Percentiles rank a stretch among this genome's conserved stretches.
phyloP scores from a whole-genome alignment of 2,329 filamentous ascomycete genomes.

The Apiospora kogelbergensis region DNA sequence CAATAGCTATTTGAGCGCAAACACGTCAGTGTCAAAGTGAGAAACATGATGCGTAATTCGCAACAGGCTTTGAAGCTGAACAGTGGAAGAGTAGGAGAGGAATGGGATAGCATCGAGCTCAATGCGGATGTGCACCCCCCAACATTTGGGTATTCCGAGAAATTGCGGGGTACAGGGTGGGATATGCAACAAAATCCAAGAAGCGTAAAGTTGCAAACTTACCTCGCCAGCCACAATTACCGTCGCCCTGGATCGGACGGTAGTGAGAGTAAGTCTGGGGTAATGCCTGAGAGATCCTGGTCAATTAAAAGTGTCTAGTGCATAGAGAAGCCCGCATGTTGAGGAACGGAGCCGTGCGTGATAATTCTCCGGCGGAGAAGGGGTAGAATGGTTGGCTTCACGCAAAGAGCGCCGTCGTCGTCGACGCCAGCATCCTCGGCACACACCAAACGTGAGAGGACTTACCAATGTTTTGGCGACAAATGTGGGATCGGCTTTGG shows the following conservation, averaged over 20 bases:
- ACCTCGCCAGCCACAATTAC: constrained; percentile 98
- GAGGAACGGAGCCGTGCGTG: not conserved
- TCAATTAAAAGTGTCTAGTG: not conserved
- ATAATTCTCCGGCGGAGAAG: not conserved
- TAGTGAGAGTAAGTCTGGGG: constrained; percentile 85
- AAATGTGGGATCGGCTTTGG: constrained; percentile 81
- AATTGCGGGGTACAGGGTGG: constrained; percentile 23
- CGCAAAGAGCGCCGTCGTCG: not conserved
- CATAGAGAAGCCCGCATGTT: not conserved
- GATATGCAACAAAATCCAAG: constrained; percentile 18
- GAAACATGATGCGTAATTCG: not conserved
- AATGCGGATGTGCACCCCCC: not conserved
- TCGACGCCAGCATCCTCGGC: not conserved
- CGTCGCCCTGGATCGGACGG: constrained; percentile 85
- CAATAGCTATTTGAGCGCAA: constrained; percentile 65
- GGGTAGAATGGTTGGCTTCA: not conserved
- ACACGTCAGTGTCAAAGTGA: constrained; percentile 14
- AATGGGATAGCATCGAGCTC: not conserved
- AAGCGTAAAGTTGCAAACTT: constrained; percentile 38
- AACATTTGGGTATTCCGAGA: not conserved
- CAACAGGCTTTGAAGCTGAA: not conserved
- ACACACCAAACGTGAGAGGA: constrained; percentile 17
- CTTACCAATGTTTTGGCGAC: constrained; percentile 84
- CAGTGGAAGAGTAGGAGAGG: not conserved
- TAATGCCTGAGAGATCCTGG: constrained; percentile 58